A percentile compares a stretch with the other conserved stretches of the same genome.
Conservation (phyloP, 2,329 filamentous ascomycete species). For the Fusarium oligoseptatum region DNA sequence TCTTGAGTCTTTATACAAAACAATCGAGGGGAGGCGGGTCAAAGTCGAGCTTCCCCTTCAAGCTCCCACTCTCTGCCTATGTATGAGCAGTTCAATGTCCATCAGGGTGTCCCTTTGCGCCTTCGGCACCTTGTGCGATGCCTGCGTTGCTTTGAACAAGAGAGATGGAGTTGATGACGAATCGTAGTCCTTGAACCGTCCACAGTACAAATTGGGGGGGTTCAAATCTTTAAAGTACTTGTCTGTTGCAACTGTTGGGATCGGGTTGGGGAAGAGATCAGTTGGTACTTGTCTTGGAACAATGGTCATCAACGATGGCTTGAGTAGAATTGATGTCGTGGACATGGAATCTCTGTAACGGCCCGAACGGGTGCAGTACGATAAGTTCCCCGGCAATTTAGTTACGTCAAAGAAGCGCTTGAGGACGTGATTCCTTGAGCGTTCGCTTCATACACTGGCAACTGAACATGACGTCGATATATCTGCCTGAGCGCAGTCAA, state of each 20-base stretch:
- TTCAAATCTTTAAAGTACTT: background rate
- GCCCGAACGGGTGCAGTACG: background rate
- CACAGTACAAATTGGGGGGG: background rate
- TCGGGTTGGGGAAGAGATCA: background rate
- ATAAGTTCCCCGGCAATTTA: background rate
- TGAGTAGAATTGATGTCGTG: background rate
- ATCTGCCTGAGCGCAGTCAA: background rate
- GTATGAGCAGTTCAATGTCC: conserved; percentile 9
- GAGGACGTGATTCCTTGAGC: background rate
- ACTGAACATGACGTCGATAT: background rate
- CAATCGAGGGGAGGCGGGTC: conserved; percentile 10
- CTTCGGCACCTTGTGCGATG: background rate
- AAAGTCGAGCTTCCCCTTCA: background rate
- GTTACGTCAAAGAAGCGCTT: background rate
- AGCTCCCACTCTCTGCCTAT: background rate
- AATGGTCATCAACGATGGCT: background rate
- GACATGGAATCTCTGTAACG: background rate
- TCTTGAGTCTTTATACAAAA: conserved; percentile 20
- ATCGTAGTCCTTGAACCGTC: background rate
- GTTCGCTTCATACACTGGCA: background rate
- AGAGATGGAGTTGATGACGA: background rate
- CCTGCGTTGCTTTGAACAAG: background rate
- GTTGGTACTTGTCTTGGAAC: background rate
- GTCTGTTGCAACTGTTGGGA: background rate
- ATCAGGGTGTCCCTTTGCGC: conserved; percentile 27